Percentiles rank a stretch among this genome's conserved stretches.
These are phyloP conservation scores for Yarrowia phangngaensis DNA, from an alignment of 805 yeast species.

Conservation along the genomic window DNA sequence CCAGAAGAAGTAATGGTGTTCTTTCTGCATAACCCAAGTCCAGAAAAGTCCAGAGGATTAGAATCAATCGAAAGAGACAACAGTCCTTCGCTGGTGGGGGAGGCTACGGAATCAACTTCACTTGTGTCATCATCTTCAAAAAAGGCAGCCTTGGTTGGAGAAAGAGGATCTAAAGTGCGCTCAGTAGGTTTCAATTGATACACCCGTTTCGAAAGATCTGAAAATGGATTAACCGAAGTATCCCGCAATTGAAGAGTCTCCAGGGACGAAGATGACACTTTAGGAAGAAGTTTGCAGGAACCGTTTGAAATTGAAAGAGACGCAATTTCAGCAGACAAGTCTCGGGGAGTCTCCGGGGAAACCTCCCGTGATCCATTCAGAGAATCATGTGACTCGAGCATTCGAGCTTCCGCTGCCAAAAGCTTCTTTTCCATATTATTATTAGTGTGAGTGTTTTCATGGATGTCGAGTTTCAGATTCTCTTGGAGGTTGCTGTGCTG, in stretches of 20 bases:
- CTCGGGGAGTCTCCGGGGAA: background rate
- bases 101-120: too few relatives aligned
- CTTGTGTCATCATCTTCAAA: slow-evolving; percentile 13
- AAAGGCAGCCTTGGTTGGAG: slow-evolving; percentile 7
- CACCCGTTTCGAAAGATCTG: slow-evolving; percentile 13
- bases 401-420: slow-evolving; percentile 6
- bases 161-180: slow-evolving; percentile 6
- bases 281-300: slow-evolving; percentile 16
- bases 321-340: slow-evolving; percentile 11
- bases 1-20: slow-evolving; percentile 25
- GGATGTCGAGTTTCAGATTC: too few relatives aligned
- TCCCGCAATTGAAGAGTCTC: background rate
- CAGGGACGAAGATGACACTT: slow-evolving; percentile 1
- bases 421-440: slow-evolving; percentile 8
- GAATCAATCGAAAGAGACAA: slow-evolving; percentile 1
- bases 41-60: slow-evolving; percentile 12
- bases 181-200: slow-evolving; percentile 1
- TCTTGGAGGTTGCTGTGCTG: too few relatives aligned
- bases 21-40: slow-evolving; percentile 2
- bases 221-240: slow-evolving; percentile 1
- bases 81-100: too few relatives aligned
- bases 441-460: too few relatives aligned
- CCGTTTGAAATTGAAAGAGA: slow-evolving; percentile 15
- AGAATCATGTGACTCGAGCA: slow-evolving; percentile 5
- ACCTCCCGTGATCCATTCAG: slow-evolving; percentile 1